Evolutionary conservation across 371 early-diverging fungal genomes (phyloP), one percentile per base, ranked within the genome.

Genomic region (Rhizopus arrhizus): DNA sequence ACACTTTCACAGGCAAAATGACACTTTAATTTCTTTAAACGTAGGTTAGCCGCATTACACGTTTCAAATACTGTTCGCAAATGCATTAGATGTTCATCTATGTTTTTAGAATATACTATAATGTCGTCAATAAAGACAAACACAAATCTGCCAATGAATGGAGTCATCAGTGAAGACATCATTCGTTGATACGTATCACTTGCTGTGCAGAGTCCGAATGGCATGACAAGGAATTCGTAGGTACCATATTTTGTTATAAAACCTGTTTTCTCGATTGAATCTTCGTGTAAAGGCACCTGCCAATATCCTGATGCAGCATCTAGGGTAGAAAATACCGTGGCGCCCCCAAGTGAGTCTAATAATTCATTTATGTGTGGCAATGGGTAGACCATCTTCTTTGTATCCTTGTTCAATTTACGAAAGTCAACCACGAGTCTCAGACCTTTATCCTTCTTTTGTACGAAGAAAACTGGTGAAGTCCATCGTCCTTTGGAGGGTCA

Each of bases 121-220:
- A 82, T 72, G 62, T 85, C 81, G 50, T 84, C 83, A 3, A 85
- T 58, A 51, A 80, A 83, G 0, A 80, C 56, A 11, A 65, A 56
- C 0, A 77, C 66, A 34, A 67, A 77, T 9, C 51, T 47, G 5
- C 72, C 69, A 6, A 69, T 43, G 48, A 45, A 64, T 4, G 34
- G 47, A 4, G 29, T 46, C 22, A 70, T 31, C 2, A 60, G 22
- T 11, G 22, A 32, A 10, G 74, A 72, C 72, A 87, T 80, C 5
- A 63, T n/a, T 0, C 56, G 15, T 43, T 78, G 80, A 53, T 85
- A 86, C 0, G 73, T 70, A 9, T 67, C 61, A 0, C 81, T 81
- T 6, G 80, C 79, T 47, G 73, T 77, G 0, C 54, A 61, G 16
- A 81, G 59, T 0, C 81, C 83, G 63, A 86, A 82, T 0, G 86